Evolutionary conservation across 192 early-diverging fungal species (phyloP).

Genomic region (Spizellomyces sp.): DNA sequence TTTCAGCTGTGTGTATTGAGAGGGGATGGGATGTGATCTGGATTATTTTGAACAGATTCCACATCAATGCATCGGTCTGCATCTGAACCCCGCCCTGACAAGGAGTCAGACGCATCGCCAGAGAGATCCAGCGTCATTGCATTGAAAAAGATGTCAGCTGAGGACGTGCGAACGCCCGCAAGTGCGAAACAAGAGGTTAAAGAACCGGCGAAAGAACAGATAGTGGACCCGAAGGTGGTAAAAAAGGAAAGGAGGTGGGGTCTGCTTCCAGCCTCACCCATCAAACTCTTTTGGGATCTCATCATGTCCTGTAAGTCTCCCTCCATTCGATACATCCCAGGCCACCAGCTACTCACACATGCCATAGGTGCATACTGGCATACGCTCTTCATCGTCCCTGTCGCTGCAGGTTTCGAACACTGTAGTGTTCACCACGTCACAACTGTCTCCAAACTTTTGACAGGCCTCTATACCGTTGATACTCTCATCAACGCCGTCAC

Average conservation of each 20-base stretch:
- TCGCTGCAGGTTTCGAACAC: neutral
- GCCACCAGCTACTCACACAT: neutral
- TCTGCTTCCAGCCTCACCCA: conserved; percentile 2
- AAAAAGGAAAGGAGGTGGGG: neutral
- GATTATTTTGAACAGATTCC: too few relatives aligned
- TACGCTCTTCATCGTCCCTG: neutral
- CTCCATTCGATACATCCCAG: neutral
- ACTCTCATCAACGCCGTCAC: neutral
- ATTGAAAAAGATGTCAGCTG: too few relatives aligned
- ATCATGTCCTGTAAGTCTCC: conserved; percentile 1
- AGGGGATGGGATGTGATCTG: too few relatives aligned
- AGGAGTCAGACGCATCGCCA: too few relatives aligned
- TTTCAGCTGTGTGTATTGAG: too few relatives aligned
- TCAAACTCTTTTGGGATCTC: neutral
- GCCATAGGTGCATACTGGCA: conserved; percentile 8
- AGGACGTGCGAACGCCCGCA: too few relatives aligned
- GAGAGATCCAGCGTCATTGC: too few relatives aligned
- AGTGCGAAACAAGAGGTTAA: too few relatives aligned
- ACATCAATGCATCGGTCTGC: too few relatives aligned
- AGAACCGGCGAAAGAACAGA: neutral
- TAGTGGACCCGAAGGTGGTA: neutral
- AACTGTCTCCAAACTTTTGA: neutral
- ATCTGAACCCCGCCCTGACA: too few relatives aligned
- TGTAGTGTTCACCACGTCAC: neutral
- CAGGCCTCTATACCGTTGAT: neutral